Evolutionary conservation across 345 rosid genomes (phyloP).

Genomic region (Eutrema japonicum): DNA sequence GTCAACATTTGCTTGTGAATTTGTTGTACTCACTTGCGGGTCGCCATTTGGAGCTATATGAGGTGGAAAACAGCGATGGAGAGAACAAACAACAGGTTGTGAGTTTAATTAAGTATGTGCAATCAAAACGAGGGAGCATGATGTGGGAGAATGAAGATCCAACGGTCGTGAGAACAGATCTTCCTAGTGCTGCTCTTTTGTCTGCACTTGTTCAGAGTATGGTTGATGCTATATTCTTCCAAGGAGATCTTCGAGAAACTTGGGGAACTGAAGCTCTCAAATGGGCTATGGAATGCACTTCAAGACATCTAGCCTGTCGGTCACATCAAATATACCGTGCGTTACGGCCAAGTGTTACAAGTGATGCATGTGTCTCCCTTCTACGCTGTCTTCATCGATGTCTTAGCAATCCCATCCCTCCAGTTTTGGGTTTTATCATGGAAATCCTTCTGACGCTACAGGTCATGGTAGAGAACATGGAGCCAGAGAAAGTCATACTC

Average conservation of each 20-base stretch:
- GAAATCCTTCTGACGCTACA: slow-evolving; percentile 91
- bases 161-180: slow-evolving; percentile 77
- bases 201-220: slow-evolving; percentile 98
- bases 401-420: slow-evolving; percentile 93
- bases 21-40: slow-evolving; percentile 96
- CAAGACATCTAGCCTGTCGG: slow-evolving; percentile 98
- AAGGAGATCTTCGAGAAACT: slow-evolving; percentile 98
- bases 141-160: slow-evolving; percentile 99
- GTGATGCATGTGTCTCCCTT: slow-evolving; percentile 90
- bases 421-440: slow-evolving; percentile 94
- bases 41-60: slow-evolving; percentile 95
- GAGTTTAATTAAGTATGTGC: slow-evolving; percentile 95
- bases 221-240: slow-evolving; percentile 99
- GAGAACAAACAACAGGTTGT: slow-evolving; percentile 98
- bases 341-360: slow-evolving; percentile 85
- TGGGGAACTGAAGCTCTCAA: slow-evolving; percentile 98
- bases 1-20: slow-evolving; percentile 98
- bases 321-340: slow-evolving; percentile 99
- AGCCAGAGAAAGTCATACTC: slow-evolving; percentile 95
- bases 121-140: slow-evolving; percentile 99
- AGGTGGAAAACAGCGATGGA: slow-evolving; percentile 93
- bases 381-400: slow-evolving; percentile 97
- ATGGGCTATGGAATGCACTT: slow-evolving; percentile 99
- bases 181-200: slow-evolving; percentile 94
- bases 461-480: slow-evolving; percentile 99